Conservation (phyloP, 768 basidiomycete genomes). For the Pisolithus microcarpus region DNA sequence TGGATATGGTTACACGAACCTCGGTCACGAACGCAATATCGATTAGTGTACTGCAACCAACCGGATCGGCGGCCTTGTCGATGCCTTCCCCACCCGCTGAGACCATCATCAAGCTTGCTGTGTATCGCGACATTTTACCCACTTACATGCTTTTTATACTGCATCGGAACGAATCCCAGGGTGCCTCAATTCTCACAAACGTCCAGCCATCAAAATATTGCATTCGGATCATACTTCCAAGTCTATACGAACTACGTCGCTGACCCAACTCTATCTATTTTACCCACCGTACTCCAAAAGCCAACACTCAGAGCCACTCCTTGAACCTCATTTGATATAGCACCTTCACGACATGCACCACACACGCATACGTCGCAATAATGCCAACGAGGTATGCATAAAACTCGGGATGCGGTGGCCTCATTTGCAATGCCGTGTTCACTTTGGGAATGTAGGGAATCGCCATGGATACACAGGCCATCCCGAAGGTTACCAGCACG, state of each 20-base stretch:
- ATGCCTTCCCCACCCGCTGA: no score
- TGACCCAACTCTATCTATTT: no score
- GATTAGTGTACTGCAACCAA: neutral
- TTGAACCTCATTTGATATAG: constrained; percentile 22
- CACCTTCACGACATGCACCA: constrained; percentile 21
- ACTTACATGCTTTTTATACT: no score
- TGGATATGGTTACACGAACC: neutral
- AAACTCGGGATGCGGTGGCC: constrained; percentile 23
- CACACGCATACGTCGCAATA: constrained; percentile 17
- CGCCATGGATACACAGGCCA: constrained; percentile 26
- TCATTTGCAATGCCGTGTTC: constrained; percentile 22
- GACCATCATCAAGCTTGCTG: no score
- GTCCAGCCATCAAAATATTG: no score
- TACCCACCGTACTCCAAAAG: no score
- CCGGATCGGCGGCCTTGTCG: no score
- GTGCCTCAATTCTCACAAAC: no score
- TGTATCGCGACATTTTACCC: no score
- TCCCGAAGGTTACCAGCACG: constrained; percentile 24
- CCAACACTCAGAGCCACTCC: constrained; percentile 21
- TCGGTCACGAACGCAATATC: neutral
- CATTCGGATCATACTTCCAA: no score
- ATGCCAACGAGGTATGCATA: constrained; percentile 20
- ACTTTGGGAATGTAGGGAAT: constrained; percentile 28
- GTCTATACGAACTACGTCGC: no score
- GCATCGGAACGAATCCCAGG: no score